A percentile compares a stretch with the other conserved stretches of the same genome.
Conservation (phyloP, 805 yeast species). For the Lipomyces yamanashiensis region DNA sequence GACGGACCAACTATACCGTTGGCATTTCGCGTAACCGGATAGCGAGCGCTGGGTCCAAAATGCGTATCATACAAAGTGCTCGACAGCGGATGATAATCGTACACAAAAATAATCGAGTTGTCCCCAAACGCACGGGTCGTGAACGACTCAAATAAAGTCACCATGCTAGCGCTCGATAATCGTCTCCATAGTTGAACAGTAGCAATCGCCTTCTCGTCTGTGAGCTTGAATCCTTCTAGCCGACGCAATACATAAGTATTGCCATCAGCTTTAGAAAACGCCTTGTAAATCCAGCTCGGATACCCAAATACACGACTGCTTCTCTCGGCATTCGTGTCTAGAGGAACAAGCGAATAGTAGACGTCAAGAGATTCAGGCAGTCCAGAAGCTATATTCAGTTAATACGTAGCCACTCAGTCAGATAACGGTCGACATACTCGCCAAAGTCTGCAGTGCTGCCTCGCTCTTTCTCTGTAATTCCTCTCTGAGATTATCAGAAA, state of each 20-base stretch:
- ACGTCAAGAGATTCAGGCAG: conserved; percentile 79
- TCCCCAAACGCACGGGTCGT: conserved; percentile 87
- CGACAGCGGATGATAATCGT: conserved; percentile 84
- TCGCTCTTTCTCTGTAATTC: conserved; percentile 72
- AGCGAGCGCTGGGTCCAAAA: conserved; percentile 52
- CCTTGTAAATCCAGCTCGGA: conserved; percentile 72
- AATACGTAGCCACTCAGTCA: not conserved
- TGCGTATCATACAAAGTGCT: conserved; percentile 72
- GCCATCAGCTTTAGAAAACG: conserved; percentile 78
- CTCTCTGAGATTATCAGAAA: conserved; percentile 74
- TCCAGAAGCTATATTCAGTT: conserved; percentile 49
- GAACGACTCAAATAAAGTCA: conserved; percentile 77
- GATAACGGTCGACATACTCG: conserved; percentile 37
- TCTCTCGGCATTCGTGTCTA: conserved; percentile 58
- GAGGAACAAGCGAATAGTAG: conserved; percentile 84
- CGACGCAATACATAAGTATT: conserved; percentile 75
- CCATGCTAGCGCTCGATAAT: conserved; percentile 60
- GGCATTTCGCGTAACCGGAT: conserved; percentile 40
- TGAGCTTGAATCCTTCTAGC: conserved; percentile 60
- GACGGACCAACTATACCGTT: conserved; percentile 45
- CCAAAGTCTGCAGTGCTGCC: conserved; percentile 73
- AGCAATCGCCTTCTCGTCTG: conserved; percentile 63
- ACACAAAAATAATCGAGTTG: conserved; percentile 71
- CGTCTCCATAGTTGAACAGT: conserved; percentile 70
- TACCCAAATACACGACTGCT: conserved; percentile 55